Percentiles rank a stretch among this genome's conserved stretches.
phyloP scores from a whole-genome alignment of 768 basidiomycete genomes.

The Scleroderma citrinum region DNA sequence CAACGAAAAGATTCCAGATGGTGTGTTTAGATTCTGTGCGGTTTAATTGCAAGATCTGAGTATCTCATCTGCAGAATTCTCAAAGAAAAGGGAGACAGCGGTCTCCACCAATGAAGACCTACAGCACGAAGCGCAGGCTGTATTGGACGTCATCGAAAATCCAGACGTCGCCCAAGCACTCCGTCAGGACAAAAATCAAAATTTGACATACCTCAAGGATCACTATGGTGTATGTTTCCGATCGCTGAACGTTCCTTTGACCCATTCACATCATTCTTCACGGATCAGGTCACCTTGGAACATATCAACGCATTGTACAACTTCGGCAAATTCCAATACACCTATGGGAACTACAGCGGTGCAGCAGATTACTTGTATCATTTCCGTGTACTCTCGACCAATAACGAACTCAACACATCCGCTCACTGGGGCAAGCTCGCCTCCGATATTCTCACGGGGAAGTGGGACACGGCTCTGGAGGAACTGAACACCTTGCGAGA shows the following conservation, averaged over 20 bases:
- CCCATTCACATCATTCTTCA: background rate
- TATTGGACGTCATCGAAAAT: constrained; percentile 93
- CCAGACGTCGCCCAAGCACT: constrained; percentile 93
- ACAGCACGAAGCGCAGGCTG: constrained; percentile 86
- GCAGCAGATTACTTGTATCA: constrained; percentile 98
- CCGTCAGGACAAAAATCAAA: constrained; percentile 96
- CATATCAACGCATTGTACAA: constrained; percentile 96
- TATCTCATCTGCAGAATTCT: constrained; percentile 57
- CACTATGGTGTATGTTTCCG: constrained; percentile 68
- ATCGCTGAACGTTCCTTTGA: background rate
- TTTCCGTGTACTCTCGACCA: constrained; percentile 95
- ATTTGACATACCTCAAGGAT: constrained; percentile 89
- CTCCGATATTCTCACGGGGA: constrained; percentile 90
- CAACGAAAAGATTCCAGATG: constrained; percentile 60
- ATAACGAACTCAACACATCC: constrained; percentile 87
- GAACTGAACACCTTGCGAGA: constrained; percentile 96
- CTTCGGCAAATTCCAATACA: constrained; percentile 98
- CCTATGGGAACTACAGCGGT: constrained; percentile 95
- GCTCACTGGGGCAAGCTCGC: constrained; percentile 99
- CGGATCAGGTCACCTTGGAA: constrained; percentile 76
- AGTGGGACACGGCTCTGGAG: constrained; percentile 92
- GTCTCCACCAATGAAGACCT: constrained; percentile 80
- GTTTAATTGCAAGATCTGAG: background rate
- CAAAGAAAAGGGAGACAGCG: constrained; percentile 73
- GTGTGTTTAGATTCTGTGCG: constrained; percentile 34